These are phyloP conservation scores for button mushroom (Agaricus bisporus) DNA, from an alignment of 768 basidiomycete species.

Conservation along the genomic window DNA sequence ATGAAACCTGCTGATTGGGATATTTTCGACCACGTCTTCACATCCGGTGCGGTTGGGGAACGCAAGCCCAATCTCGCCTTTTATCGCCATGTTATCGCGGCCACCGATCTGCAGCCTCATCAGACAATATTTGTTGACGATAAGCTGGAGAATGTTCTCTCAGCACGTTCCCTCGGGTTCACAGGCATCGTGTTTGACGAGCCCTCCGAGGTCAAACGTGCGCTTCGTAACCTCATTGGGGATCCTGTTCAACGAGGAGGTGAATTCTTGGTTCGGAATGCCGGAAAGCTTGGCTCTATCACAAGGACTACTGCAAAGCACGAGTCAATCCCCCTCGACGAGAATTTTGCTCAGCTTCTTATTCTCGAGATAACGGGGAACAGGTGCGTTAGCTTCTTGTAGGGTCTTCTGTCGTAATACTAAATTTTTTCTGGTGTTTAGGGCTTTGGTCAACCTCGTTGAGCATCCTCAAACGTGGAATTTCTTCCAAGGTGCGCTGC, in stretches of 20 bases:
- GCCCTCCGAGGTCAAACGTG: constrained; percentile 31
- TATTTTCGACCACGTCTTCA: constrained; percentile 44
- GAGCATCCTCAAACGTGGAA: constrained; percentile 43
- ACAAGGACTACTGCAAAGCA: constrained; percentile 28
- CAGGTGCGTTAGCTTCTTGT: constrained; percentile 21
- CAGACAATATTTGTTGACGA: constrained; percentile 54
- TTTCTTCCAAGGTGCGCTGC: constrained; percentile 40
- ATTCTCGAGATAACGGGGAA: constrained; percentile 48
- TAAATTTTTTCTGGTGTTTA: constrained; percentile 15
- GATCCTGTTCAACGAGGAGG: constrained; percentile 39
- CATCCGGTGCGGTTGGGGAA: constrained; percentile 44
- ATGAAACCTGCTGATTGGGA: constrained; percentile 42
- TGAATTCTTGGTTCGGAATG: constrained; percentile 33
- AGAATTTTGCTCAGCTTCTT: constrained; percentile 56
- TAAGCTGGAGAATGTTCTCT: constrained; percentile 51
- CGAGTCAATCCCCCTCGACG: constrained; percentile 30
- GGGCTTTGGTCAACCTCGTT: constrained; percentile 37
- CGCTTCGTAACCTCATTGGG: constrained; percentile 40
- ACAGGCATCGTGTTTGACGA: constrained; percentile 48
- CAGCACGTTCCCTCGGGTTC: constrained; percentile 51
- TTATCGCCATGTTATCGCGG: constrained; percentile 40
- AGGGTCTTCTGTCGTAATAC: background rate
- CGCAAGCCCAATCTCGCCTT: constrained; percentile 53
- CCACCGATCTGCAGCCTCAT: constrained; percentile 37
- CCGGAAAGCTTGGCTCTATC: constrained; percentile 35